Percentiles rank a stretch among this genome's conserved stretches.
Conservation (phyloP, 2,329 filamentous ascomycete genomes). For the Aspergillus sp. region DNA sequence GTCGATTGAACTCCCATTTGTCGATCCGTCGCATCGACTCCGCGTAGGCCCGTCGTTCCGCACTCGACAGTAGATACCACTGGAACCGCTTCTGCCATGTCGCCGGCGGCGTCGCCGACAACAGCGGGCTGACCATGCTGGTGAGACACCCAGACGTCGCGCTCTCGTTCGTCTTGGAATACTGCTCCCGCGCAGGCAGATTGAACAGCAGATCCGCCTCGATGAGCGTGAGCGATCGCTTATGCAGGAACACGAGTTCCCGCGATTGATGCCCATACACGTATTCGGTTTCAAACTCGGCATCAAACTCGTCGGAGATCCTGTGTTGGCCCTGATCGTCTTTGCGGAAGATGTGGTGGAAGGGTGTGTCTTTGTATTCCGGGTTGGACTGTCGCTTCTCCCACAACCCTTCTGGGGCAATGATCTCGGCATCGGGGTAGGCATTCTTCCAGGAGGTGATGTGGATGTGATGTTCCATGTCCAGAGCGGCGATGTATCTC, state of each 20-base stretch:
- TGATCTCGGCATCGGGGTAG: slow-evolving; percentile 74
- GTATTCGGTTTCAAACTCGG: slow-evolving; percentile 83
- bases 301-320: slow-evolving; percentile 75
- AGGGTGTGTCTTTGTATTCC: slow-evolving; percentile 56
- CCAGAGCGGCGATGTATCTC: slow-evolving; percentile 80
- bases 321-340: slow-evolving; percentile 50
- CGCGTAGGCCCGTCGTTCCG: slow-evolving; percentile 67
- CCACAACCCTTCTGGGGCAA: slow-evolving; percentile 77
- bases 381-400: slow-evolving; percentile 70
- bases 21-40: slow-evolving; percentile 67
- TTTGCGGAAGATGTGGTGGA: slow-evolving; percentile 65
- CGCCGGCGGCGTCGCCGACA: slow-evolving; percentile 58
- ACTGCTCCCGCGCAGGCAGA: slow-evolving; percentile 83
- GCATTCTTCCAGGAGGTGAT: slow-evolving; percentile 77
- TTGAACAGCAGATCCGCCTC: slow-evolving; percentile 93
- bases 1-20: slow-evolving; percentile 76
- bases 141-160: slow-evolving; percentile 59
- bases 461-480: slow-evolving; percentile 95
- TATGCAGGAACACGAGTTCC: slow-evolving; percentile 84
- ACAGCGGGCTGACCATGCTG: slow-evolving; percentile 55
- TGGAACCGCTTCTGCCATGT: slow-evolving; percentile 74
- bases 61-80: slow-evolving; percentile 68
- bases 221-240: slow-evolving; percentile 74
- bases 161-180: slow-evolving; percentile 55
- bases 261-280: slow-evolving; percentile 77